Percentiles rank a stretch among this genome's conserved stretches.
phyloP scores from a whole-genome alignment of 768 basidiomycete genomes.

The Tricholoma saponaceum region DNA sequence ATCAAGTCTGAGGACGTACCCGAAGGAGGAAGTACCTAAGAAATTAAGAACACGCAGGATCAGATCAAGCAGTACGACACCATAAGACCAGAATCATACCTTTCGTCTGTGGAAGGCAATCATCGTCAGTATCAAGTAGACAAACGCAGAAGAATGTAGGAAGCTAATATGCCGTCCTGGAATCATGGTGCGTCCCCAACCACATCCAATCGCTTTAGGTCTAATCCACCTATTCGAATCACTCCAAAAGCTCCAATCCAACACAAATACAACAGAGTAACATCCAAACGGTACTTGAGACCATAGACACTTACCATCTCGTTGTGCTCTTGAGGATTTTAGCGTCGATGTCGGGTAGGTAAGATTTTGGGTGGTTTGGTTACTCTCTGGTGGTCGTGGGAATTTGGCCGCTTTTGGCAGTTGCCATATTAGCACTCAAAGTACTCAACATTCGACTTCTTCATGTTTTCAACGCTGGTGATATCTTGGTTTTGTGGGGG shows the following conservation, averaged over 20 bases:
- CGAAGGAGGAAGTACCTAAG: constrained; percentile 93
- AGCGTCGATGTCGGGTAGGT: constrained; percentile 18
- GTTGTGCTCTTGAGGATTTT: constrained; percentile 34
- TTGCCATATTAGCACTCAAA: neutral
- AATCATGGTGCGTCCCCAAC: constrained; percentile 16
- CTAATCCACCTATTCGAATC: constrained; percentile 12
- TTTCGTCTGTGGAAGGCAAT: constrained; percentile 63
- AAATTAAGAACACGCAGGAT: neutral
- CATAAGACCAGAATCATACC: constrained; percentile 38
- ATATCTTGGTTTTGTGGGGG: too few relatives aligned
- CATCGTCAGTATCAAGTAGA: constrained; percentile 14
- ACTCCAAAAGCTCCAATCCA: constrained; percentile 12
- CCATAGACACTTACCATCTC: constrained; percentile 40
- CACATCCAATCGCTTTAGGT: constrained; percentile 21
- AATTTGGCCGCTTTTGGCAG: constrained; percentile 13
- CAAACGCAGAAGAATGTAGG: neutral
- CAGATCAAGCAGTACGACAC: constrained; percentile 3
- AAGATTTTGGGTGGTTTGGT: constrained; percentile 8
- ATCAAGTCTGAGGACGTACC: constrained; percentile 47
- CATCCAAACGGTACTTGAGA: constrained; percentile 10
- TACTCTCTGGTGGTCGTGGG: constrained; percentile 12
- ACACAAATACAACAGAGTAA: constrained; percentile 14
- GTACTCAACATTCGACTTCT: too few relatives aligned
- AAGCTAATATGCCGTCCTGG: constrained; percentile 1
- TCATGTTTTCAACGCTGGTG: too few relatives aligned